A percentile compares a stretch with the other conserved stretches of the same genome.
Conservation (phyloP, 2,329 filamentous ascomycete genomes). For the Xylaria sp. region DNA sequence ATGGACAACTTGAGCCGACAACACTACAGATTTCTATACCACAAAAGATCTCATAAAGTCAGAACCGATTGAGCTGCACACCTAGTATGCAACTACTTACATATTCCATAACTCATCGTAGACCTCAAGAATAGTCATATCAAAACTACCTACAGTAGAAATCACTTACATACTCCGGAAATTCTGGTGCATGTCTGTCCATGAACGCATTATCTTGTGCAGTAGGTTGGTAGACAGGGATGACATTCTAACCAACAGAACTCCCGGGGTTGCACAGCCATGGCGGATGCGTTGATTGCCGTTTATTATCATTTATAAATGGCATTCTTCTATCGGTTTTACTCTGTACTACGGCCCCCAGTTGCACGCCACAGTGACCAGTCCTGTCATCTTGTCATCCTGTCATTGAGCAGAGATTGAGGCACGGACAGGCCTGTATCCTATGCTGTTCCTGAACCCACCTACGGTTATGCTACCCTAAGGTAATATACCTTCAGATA, state of each 20-base stretch:
- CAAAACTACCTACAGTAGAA: too few species aligned
- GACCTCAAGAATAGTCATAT: too few species aligned
- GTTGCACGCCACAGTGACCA: conserved; percentile 7
- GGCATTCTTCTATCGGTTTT: not conserved
- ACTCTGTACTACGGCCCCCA: not conserved
- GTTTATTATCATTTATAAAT: not conserved
- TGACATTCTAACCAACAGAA: not conserved
- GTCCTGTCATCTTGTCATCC: conserved; percentile 4
- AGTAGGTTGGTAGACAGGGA: too few species aligned
- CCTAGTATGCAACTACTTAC: not conserved
- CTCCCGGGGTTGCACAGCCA: not conserved
- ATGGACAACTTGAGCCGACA: conserved; percentile 23
- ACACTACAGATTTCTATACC: too few species aligned
- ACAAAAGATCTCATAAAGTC: too few species aligned
- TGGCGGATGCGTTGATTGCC: not conserved
- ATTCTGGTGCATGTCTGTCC: too few species aligned
- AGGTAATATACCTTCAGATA: too few species aligned
- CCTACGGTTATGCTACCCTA: too few species aligned
- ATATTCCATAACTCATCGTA: too few species aligned
- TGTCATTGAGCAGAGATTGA: too few species aligned
- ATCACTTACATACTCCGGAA: too few species aligned
- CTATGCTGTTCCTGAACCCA: conserved; percentile 4
- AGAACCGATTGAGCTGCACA: not conserved
- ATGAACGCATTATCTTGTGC: not conserved
- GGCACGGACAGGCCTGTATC: too few species aligned